These are phyloP conservation scores for Amaranthus tricolor DNA, from an alignment of 179 eudicot species.

Conservation along the genomic window DNA sequence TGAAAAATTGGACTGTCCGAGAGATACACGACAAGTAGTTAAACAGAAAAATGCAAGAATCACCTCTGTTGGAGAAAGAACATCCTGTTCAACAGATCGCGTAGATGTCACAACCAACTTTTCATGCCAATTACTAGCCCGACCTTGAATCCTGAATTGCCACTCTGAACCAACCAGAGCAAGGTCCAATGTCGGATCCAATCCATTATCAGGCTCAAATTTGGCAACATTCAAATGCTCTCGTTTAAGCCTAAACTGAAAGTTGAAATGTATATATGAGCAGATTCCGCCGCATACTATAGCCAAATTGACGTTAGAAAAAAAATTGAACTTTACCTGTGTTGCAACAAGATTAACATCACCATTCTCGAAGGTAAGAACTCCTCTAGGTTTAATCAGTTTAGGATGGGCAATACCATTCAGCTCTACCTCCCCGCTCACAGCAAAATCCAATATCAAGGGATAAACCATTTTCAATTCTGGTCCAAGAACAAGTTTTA, in stretches of 20 bases:
- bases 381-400: constrained; percentile 86
- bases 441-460: constrained; percentile 92
- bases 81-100: constrained; percentile 96
- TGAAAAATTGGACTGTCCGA: not conserved
- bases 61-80: constrained; percentile 96
- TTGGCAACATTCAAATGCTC: constrained; percentile 95
- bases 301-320: constrained; percentile 8
- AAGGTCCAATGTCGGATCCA: constrained; percentile 88
- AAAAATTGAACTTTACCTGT: constrained; percentile 52
- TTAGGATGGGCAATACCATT: constrained; percentile 96
- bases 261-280: constrained; percentile 18
- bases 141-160: constrained; percentile 99
- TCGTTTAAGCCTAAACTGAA: constrained; percentile 88
- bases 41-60: not conserved
- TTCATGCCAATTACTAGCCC: constrained; percentile 99
- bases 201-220: constrained; percentile 95
- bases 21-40: not conserved
- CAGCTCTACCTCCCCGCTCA: constrained; percentile 94
- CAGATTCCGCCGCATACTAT: constrained; percentile 1
- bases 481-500: constrained; percentile 92
- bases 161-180: constrained; percentile 99
- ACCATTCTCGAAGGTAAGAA: constrained; percentile 90
- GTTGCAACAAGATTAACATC: constrained; percentile 99
- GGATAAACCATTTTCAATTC: constrained; percentile 87
- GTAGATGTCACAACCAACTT: constrained; percentile 95